Evolutionary conservation across 179 eudicot species (phyloP).

Genomic region (Drosera spatulata): DNA sequence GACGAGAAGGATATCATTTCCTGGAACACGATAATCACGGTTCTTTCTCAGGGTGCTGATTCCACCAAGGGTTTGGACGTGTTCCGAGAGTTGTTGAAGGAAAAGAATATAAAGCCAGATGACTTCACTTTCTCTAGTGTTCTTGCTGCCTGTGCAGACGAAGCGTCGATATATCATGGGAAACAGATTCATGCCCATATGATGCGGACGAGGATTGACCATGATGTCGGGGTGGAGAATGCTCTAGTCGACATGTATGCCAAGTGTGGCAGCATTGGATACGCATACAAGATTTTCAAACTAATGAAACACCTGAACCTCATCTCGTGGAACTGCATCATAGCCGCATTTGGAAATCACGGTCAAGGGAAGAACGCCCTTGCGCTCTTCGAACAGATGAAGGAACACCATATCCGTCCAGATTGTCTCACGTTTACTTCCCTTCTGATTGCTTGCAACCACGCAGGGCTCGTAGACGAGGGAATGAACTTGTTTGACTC

Average conservation of each 20-base stretch:
- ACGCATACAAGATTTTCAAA: conserved; percentile 26
- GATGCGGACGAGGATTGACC: conserved; percentile 19
- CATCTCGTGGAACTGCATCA: conserved; percentile 54
- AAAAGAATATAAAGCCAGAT: conserved; percentile 23
- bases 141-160: conserved; percentile 38
- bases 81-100: conserved; percentile 27
- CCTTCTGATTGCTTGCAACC: conserved; percentile 51
- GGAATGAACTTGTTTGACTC: conserved; percentile 30
- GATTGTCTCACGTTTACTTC: conserved; percentile 48
- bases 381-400: conserved; percentile 35
- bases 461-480: conserved; percentile 45
- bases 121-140: conserved; percentile 39
- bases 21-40: conserved; percentile 46
- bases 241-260: conserved; percentile 62
- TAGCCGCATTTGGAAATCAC: conserved; percentile 50
- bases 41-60: conserved; percentile 22
- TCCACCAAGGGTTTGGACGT: conserved; percentile 23
- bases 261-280: conserved; percentile 40
- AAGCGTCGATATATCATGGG: conserved; percentile 35
- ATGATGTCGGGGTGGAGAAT: conserved; percentile 36
- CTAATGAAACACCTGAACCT: conserved; percentile 21
- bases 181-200: conserved; percentile 39
- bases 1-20: conserved; percentile 43
- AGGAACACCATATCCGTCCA: conserved; percentile 24
- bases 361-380: conserved; percentile 33